Percentiles rank a stretch among this genome's conserved stretches.
Evolutionary conservation across 2,329 filamentous ascomycete genomes (phyloP).

Genomic region (Exophiala alcalophila): DNA sequence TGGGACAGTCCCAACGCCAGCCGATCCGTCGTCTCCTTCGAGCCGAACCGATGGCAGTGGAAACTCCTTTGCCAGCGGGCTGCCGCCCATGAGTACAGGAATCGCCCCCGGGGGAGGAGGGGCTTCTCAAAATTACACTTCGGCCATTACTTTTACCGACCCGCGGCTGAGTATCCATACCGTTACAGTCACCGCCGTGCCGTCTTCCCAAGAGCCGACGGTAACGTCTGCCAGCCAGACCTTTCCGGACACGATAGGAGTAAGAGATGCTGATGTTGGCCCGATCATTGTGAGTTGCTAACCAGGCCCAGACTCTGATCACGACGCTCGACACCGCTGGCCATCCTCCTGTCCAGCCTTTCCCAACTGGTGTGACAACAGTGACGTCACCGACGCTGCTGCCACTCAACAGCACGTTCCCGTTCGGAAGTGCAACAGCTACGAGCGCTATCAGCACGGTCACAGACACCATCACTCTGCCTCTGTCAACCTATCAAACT

Average conservation of each 20-base stretch:
- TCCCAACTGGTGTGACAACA: conserved; percentile 27
- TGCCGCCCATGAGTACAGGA: too few relatives aligned
- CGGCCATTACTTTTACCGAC: conserved; percentile 25
- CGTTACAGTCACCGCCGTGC: conserved; percentile 21
- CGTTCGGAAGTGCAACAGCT: conserved; percentile 25
- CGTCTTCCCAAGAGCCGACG: conserved; percentile 24
- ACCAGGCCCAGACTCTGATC: conserved; percentile 20
- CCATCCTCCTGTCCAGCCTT: conserved; percentile 28
- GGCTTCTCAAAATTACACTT: conserved; percentile 13
- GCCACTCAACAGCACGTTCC: conserved; percentile 25
- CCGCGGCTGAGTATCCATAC: conserved; percentile 25
- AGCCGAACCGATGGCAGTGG: too few relatives aligned
- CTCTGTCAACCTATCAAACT: conserved; percentile 28
- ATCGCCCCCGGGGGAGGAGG: background rate
- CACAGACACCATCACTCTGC: conserved; percentile 29
- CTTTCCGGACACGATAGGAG: conserved; percentile 27
- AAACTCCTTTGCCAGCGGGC: too few relatives aligned
- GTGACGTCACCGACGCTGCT: conserved; percentile 27
- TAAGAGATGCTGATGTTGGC: conserved; percentile 4
- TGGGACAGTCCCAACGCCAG: background rate
- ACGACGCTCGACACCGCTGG: conserved; percentile 30
- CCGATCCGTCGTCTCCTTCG: background rate
- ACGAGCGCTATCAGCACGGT: conserved; percentile 19
- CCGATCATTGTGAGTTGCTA: background rate
- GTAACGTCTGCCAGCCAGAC: conserved; percentile 26